Evolutionary conservation across 192 early-diverging fungal genomes (phyloP).

Genomic region (Coemansia sp.): DNA sequence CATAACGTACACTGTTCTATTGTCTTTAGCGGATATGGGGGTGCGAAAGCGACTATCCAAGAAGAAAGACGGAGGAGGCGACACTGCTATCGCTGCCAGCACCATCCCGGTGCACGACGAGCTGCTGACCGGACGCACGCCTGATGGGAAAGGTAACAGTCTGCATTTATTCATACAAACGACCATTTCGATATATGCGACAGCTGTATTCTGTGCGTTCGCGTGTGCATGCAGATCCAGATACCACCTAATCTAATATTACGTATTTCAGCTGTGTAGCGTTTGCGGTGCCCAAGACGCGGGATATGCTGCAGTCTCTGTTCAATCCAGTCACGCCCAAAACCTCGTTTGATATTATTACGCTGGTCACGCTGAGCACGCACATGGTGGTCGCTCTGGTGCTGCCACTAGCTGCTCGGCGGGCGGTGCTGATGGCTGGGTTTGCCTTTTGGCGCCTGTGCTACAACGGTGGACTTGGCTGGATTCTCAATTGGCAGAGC

Average conservation of each 20-base stretch:
- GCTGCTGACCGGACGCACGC: constrained; percentile 40
- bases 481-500: constrained; percentile 78
- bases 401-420: constrained; percentile 57
- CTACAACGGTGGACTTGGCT: constrained; percentile 87
- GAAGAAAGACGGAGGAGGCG: constrained; percentile 11
- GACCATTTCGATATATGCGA: neutral
- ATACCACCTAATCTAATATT: neutral
- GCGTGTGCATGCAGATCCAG: constrained; percentile 1
- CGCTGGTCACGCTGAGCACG: constrained; percentile 62
- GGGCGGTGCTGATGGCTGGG: constrained; percentile 65
- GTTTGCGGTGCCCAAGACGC: constrained; percentile 68
- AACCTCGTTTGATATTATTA: constrained; percentile 72
- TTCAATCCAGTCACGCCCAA: constrained; percentile 69
- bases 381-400: constrained; percentile 69
- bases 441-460: constrained; percentile 85
- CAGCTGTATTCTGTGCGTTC: neutral
- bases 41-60: constrained; percentile 41
- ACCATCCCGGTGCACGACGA: constrained; percentile 10
- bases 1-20: neutral
- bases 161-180: neutral
- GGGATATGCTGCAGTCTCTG: constrained; percentile 73
- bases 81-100: neutral
- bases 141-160: constrained; percentile 46
- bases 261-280: constrained; percentile 19
- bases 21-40: constrained; percentile 16